Evolutionary conservation across 768 basidiomycete genomes (phyloP).

Genomic region (Lactarius sp.): DNA sequence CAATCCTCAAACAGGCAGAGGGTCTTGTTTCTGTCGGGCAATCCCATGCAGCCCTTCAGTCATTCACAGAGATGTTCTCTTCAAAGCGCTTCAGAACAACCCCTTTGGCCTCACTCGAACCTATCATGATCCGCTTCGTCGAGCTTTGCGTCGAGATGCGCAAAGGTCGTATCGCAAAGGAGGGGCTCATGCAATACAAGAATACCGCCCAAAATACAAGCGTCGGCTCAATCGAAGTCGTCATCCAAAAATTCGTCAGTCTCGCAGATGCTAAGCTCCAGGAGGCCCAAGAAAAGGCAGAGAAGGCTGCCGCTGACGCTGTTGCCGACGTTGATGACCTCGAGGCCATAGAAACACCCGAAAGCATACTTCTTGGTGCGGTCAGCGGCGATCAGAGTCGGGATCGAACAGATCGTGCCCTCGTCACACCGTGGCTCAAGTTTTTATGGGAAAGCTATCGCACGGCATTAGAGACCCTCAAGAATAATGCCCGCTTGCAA

Average conservation of each 20-base stretch:
- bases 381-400: constrained; percentile 88
- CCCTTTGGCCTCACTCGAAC: constrained; percentile 82
- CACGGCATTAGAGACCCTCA: constrained; percentile 90
- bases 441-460: constrained; percentile 99
- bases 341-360: constrained; percentile 92
- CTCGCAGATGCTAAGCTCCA: constrained; percentile 77
- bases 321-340: constrained; percentile 87
- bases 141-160: constrained; percentile 94
- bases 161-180: constrained; percentile 89
- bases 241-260: constrained; percentile 81
- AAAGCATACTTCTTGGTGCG: constrained; percentile 84
- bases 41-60: constrained; percentile 84
- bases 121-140: constrained; percentile 93
- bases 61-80: constrained; percentile 86
- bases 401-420: constrained; percentile 89
- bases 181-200: constrained; percentile 96
- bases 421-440: constrained; percentile 96
- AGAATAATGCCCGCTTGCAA: constrained; percentile 92
- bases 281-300: constrained; percentile 84
- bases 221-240: constrained; percentile 86
- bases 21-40: constrained; percentile 91
- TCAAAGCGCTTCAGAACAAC: constrained; percentile 94
- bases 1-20: constrained; percentile 88
- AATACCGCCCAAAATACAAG: constrained; percentile 94
- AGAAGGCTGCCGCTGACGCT: constrained; percentile 54